These are phyloP conservation scores for Aspergillus egyptiacus DNA, from an alignment of 495 filamentous ascomycete genomes.

Conservation along the genomic window DNA sequence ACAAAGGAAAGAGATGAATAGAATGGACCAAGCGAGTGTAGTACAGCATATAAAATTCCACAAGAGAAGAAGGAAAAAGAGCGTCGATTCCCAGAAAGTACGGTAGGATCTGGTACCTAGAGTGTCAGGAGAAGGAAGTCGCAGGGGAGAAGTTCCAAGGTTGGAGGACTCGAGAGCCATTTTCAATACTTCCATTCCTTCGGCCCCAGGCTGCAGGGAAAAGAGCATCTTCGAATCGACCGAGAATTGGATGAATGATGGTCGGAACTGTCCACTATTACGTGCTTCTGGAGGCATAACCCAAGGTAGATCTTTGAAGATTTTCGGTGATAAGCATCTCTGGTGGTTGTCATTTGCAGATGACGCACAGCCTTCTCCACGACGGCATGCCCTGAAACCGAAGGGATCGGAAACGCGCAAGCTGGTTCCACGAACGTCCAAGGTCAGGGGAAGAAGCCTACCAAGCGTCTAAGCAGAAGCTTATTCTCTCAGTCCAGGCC, in stretches of 20 bases:
- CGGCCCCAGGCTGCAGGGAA: conserved; percentile 4
- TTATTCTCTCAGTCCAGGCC: conserved; percentile 1
- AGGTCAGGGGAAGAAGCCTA: conserved; percentile 2
- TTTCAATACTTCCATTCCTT: conserved; percentile 6
- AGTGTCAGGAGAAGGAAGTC: conserved; percentile 1
- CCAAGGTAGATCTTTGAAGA: conserved; percentile 15
- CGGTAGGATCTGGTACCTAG: no score
- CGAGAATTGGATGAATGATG: background rate
- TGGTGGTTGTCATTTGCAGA: conserved; percentile 13
- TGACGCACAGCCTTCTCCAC: background rate
- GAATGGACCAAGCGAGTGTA: conserved; percentile 4
- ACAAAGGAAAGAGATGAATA: conserved; percentile 1
- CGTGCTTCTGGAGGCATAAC: conserved; percentile 9
- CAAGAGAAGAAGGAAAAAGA: background rate
- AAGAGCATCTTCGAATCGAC: background rate
- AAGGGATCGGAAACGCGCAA: conserved; percentile 19
- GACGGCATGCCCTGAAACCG: conserved; percentile 17
- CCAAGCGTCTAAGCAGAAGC: background rate
- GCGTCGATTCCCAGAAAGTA: conserved; percentile 3
- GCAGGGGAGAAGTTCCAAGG: background rate
- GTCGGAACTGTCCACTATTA: conserved; percentile 6
- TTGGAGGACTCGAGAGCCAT: background rate
- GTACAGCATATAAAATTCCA: background rate
- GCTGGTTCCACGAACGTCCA: conserved; percentile 15
- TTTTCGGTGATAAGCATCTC: conserved; percentile 12